Percentiles rank a stretch among this genome's conserved stretches.
These are phyloP conservation scores for Saccharum officinarum DNA, from an alignment of 176 grass and related monocot species.

Conservation along the genomic window DNA sequence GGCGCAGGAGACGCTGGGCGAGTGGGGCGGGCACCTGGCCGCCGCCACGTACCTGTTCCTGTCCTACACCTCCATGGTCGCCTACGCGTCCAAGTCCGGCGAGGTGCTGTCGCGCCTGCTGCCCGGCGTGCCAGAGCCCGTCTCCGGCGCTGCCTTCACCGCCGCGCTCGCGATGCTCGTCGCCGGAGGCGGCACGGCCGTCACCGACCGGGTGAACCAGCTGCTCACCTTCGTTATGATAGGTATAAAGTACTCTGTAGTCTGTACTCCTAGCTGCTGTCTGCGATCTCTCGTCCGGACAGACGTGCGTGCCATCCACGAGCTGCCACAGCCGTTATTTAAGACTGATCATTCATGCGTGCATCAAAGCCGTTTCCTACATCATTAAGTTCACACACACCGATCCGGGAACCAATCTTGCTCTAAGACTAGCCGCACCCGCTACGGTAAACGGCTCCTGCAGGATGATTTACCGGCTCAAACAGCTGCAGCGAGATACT, in stretches of 20 bases:
- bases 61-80: slow-evolving; percentile 75
- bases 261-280: background rate
- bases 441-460: too few species aligned
- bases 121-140: slow-evolving; percentile 46
- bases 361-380: background rate
- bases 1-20: slow-evolving; percentile 76
- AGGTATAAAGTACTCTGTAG: slow-evolving; percentile 9
- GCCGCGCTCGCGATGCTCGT: slow-evolving; percentile 64
- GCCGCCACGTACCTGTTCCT: slow-evolving; percentile 68
- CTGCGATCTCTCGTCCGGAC: background rate
- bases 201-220: slow-evolving; percentile 74
- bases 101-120: slow-evolving; percentile 68
- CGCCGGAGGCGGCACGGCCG: slow-evolving; percentile 52
- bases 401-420: background rate
- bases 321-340: background rate
- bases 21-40: slow-evolving; percentile 77
- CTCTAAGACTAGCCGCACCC: too few species aligned
- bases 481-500: too few species aligned
- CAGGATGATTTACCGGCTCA: too few species aligned
- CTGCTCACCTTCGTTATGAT: slow-evolving; percentile 75
- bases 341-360: background rate
- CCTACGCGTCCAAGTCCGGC: slow-evolving; percentile 77
- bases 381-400: slow-evolving; percentile 11
- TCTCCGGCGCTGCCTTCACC: slow-evolving; percentile 63
- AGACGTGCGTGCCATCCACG: background rate